Percentiles rank a stretch among this genome's conserved stretches.
Evolutionary conservation across 352 stramenopile genomes (phyloP).

Genomic region (Pythium biforme): DNA sequence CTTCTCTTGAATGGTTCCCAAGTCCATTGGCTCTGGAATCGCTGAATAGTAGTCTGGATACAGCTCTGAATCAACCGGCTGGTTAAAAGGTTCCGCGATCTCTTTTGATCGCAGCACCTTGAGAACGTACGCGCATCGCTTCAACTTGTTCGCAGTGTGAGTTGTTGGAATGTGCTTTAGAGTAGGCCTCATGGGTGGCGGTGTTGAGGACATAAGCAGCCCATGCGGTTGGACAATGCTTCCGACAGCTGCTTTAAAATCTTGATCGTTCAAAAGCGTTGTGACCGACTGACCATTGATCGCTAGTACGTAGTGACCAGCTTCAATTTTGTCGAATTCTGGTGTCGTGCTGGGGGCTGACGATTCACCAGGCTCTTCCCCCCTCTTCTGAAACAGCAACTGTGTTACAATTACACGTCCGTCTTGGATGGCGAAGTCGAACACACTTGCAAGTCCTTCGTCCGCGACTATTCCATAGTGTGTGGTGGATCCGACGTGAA

Average conservation of each 20-base stretch:
- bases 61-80: slow-evolving; percentile 78
- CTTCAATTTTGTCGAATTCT: slow-evolving; percentile 9
- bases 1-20: slow-evolving; percentile 81
- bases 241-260: slow-evolving; percentile 1
- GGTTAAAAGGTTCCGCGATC: slow-evolving; percentile 73
- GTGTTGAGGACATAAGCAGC: slow-evolving; percentile 51
- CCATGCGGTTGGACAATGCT: slow-evolving; percentile 38
- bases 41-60: slow-evolving; percentile 84
- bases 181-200: slow-evolving; percentile 38
- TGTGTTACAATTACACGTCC: slow-evolving; percentile 41
- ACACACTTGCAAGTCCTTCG: slow-evolving; percentile 27
- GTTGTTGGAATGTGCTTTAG: slow-evolving; percentile 67
- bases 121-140: slow-evolving; percentile 66
- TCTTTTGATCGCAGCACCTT: slow-evolving; percentile 81
- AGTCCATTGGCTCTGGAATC: slow-evolving; percentile 79
- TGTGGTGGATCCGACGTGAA: neutral
- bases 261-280: neutral
- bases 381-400: slow-evolving; percentile 9
- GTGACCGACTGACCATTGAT: slow-evolving; percentile 18
- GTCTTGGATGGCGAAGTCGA: slow-evolving; percentile 34
- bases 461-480: slow-evolving; percentile 49
- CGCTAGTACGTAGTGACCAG: slow-evolving; percentile 23
- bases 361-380: neutral
- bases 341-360: slow-evolving; percentile 6
- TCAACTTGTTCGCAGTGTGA: slow-evolving; percentile 52